These are phyloP conservation scores for Fusarium coicis DNA, from an alignment of 2,329 filamentous ascomycete genomes.

Conservation along the genomic window DNA sequence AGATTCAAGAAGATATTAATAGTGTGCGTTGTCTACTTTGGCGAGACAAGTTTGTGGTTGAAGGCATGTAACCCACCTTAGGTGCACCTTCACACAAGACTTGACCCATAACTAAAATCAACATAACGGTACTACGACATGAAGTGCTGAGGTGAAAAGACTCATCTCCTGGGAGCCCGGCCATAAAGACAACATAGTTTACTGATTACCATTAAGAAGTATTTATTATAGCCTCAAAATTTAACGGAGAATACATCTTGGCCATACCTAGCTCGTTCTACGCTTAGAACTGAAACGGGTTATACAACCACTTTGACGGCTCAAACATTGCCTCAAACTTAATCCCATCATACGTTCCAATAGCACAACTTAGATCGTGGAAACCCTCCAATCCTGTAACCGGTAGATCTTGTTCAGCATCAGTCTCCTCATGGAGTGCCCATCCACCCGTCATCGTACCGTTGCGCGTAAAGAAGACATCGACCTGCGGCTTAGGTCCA, in stretches of 20 bases:
- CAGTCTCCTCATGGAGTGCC: slow-evolving; percentile 80
- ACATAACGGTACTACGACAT: background rate
- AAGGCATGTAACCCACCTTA: background rate
- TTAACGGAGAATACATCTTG: background rate
- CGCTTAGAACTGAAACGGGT: slow-evolving; percentile 37
- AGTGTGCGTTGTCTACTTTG: background rate
- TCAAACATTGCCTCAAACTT: slow-evolving; percentile 75
- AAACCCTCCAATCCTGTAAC: slow-evolving; percentile 76
- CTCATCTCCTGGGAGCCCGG: background rate
- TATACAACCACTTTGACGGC: slow-evolving; percentile 67
- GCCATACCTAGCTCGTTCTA: background rate
- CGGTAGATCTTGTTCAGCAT: slow-evolving; percentile 69
- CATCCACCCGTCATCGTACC: slow-evolving; percentile 70
- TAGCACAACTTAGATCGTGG: slow-evolving; percentile 75
- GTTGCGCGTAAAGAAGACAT: slow-evolving; percentile 74
- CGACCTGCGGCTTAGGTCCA: slow-evolving; percentile 46
- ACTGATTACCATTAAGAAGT: background rate
- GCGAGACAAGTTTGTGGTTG: background rate
- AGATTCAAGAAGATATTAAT: background rate
- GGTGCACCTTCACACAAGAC: background rate
- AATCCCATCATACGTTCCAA: slow-evolving; percentile 77
- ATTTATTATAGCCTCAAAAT: background rate
- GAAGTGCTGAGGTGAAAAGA: too few relatives aligned
- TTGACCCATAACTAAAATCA: background rate
- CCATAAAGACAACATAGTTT: background rate